phyloP scores from a whole-genome alignment of 495 filamentous ascomycete species.

The Lentithecium fluviatile region DNA sequence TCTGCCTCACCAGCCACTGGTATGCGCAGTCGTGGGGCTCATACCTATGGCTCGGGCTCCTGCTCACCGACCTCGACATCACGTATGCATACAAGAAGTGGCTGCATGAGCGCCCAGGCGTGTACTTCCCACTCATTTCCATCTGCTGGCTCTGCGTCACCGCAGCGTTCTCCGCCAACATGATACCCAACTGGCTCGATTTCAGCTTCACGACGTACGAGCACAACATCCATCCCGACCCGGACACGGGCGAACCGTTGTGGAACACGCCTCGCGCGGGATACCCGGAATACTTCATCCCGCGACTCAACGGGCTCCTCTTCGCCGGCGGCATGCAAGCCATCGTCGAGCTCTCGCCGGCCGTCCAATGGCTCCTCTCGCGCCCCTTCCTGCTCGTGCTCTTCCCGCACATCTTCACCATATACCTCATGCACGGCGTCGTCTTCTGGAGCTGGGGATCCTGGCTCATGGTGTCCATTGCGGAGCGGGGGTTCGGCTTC shows the following conservation, averaged over 20 bases:
- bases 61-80: slow-evolving; percentile 47
- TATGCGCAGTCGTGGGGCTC: slow-evolving; percentile 46
- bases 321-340: slow-evolving; percentile 42
- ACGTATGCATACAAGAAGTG: slow-evolving; percentile 45
- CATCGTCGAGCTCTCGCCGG: slow-evolving; percentile 43
- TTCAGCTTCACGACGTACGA: slow-evolving; percentile 41
- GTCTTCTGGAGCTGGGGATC: slow-evolving; percentile 46
- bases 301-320: slow-evolving; percentile 45
- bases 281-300: slow-evolving; percentile 46
- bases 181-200: slow-evolving; percentile 35
- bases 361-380: slow-evolving; percentile 41
- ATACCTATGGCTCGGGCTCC: slow-evolving; percentile 45
- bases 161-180: slow-evolving; percentile 38
- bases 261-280: slow-evolving; percentile 31
- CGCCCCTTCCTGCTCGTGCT: slow-evolving; percentile 40
- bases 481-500: slow-evolving; percentile 20
- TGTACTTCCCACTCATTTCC: slow-evolving; percentile 40
- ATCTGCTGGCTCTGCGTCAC: slow-evolving; percentile 33
- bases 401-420: slow-evolving; percentile 50
- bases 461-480: slow-evolving; percentile 30
- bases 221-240: slow-evolving; percentile 45
- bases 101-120: slow-evolving; percentile 33
- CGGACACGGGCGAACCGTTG: slow-evolving; percentile 36
- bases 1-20: slow-evolving; percentile 45
- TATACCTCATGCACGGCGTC: slow-evolving; percentile 49